Conservation (phyloP, 495 filamentous ascomycete species). For the Neurospora hispaniola region DNA sequence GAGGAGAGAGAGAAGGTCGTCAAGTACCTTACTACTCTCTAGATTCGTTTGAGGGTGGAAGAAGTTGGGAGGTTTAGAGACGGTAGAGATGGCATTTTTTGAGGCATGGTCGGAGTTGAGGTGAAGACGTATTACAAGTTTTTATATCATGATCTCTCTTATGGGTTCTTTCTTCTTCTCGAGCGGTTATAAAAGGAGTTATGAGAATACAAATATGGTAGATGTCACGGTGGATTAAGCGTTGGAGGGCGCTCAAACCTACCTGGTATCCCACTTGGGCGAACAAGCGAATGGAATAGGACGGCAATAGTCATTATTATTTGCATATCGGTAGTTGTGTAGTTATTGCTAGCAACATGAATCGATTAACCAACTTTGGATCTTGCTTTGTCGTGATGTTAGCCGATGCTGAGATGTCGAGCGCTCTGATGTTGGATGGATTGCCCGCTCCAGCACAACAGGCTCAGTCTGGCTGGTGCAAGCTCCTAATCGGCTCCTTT, state of each 20-base stretch:
- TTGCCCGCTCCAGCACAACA: background rate
- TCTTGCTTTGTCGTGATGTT: background rate
- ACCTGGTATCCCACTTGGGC: background rate
- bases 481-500: background rate
- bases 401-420: background rate
- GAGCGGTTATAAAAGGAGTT: background rate
- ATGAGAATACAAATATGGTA: background rate
- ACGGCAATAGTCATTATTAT: background rate
- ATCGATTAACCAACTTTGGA: background rate
- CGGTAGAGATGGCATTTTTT: too few relatives aligned
- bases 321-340: background rate
- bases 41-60: background rate
- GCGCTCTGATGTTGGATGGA: background rate
- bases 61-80: background rate
- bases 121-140: background rate
- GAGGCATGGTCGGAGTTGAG: background rate
- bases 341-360: background rate
- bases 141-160: background rate
- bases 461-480: background rate
- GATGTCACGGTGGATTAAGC: background rate
- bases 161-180: background rate
- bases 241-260: background rate
- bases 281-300: background rate
- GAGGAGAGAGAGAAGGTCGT: constrained; percentile 79
- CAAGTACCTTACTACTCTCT: constrained; percentile 43